Base-by-base conservation (phyloP, 208 protist genomes). In the Vickermania ingenoplastis region DNA sequence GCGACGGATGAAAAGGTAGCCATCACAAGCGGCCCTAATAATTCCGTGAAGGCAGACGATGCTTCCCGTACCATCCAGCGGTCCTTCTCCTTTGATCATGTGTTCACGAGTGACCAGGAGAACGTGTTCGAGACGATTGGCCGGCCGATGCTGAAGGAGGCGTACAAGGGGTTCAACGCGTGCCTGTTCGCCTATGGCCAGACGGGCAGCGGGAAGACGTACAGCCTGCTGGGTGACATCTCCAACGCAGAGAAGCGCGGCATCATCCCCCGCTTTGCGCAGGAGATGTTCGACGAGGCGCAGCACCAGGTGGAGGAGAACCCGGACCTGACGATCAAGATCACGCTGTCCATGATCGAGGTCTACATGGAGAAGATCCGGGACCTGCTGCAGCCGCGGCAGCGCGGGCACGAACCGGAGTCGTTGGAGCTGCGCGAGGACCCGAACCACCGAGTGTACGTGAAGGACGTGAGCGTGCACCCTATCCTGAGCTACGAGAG, bases 111-210 rank as follows among this genome's bases (percentile, higher is more conserved):
- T 5, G 49, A 52, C 1, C 86, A 93, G 75, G 58, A 63, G 24
- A 73, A 81, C 59, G 55, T 93, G 53, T 93, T 79, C 68, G 75
- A 91, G 27, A 51, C 63, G 23, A 78, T 93, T 66, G 86, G 86
- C 17, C 41, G 41, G 41, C 82, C 83, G 52, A 93, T 93, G 86
- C 62, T 93, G 49, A 61, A 69, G 48, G 82, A 93, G 63, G 79
- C 81, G 17, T 89, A n/a, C n/a, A 79, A 83, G 59, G 86, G 86
- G 1, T 92, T 87, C 64, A 89, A 92, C 61, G 81, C 87, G 17
- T 87, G n/a, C n/a, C n/a, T n/a, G n/a, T n/a, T n/a, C n/a, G n/a
- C n/a, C n/a, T n/a, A n/a, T n/a, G n/a, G n/a, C 81, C 64, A 57
- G 65, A 90, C 82, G 31, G 82, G 82, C n/a, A 83, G 72, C 54